Base-by-base conservation (phyloP, 176 grass and related monocot genomes). In the Oryza glaberrima region DNA sequence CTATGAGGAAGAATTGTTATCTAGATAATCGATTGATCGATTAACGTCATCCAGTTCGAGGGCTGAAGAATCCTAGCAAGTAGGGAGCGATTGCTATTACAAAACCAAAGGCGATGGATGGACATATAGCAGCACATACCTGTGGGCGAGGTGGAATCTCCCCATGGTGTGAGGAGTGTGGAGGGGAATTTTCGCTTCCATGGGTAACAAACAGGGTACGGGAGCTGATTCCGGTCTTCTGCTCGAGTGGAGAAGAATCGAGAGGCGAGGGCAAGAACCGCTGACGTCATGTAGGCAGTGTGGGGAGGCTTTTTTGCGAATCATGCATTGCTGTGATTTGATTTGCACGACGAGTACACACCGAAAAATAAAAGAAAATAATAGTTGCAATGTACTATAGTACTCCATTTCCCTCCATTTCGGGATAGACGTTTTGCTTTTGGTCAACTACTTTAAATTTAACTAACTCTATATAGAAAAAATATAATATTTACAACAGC, bases 101-200 rank as follows among this genome's bases (percentile, higher is more conserved):
- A 32, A 32, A 63, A 41, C 17, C 6, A 17, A 68, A 74, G 8
- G 46, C 19, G 48, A 76, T 69, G 5, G 14, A 19, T 1, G 17
- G 1, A 78, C 48, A 32, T 16, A 2, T 6, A 6, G 38, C 5
- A 10, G 3, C 14, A 5, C 78, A 7, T 13, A 92, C 90, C 86
- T 89, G 78, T 92, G 90, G 6, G 78, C 73, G 73, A 92, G 90
- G 70, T 66, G 48, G 74, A 92, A 86, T 19, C 58, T 84, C 28
- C 83, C 86, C 90, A 92, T 79, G 69, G 76, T 79, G 78, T 92
- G 64, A 11, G 86, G 82, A 30, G 72, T 86, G 6, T 89, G 66
- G 16, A 92, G 78, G 23, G 82, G 83, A 77, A 76, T 78, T 44
- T 44, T 44, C 3, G 65, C 17, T 69, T 83, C 90, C 86, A 88